These are phyloP conservation scores for Mortierella sp. DNA, from an alignment of 371 early-diverging fungal genomes.

Conservation along the genomic window DNA sequence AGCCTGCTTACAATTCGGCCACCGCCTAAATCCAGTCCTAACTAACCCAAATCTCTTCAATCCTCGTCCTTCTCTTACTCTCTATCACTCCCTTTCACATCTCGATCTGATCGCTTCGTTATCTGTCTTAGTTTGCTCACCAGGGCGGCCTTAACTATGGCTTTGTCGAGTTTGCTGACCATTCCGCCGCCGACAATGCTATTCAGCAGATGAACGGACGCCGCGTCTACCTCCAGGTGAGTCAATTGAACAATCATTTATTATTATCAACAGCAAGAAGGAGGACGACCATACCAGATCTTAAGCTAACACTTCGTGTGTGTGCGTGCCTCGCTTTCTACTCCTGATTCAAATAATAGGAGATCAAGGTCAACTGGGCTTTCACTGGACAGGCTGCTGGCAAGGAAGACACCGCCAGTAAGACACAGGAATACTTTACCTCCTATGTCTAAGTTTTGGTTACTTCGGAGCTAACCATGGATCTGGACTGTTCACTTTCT, in stretches of 20 bases:
- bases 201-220: constrained; percentile 84
- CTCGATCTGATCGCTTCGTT: not conserved
- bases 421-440: constrained; percentile 10
- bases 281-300: not conserved
- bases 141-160: constrained; percentile 85
- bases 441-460: not conserved
- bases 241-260: constrained; percentile 12
- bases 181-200: constrained; percentile 81
- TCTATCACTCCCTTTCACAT: constrained; percentile 3
- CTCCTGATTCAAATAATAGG: constrained; percentile 61
- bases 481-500: not conserved
- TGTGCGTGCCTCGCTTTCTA: not conserved
- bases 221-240: constrained; percentile 71
- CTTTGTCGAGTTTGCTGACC: constrained; percentile 90
- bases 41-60: not conserved
- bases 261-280: not conserved
- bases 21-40: not conserved
- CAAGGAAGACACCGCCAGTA: constrained; percentile 75
- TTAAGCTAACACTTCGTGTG: not conserved
- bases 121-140: constrained; percentile 41
- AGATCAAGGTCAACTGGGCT: constrained; percentile 91
- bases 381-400: constrained; percentile 66
- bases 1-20: not conserved
- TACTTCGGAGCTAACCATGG: not conserved
- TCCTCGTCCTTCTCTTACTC: not conserved